These are phyloP conservation scores for Chernovozyma aurita DNA, from an alignment of 1,139 yeast species.

Conservation along the genomic window DNA sequence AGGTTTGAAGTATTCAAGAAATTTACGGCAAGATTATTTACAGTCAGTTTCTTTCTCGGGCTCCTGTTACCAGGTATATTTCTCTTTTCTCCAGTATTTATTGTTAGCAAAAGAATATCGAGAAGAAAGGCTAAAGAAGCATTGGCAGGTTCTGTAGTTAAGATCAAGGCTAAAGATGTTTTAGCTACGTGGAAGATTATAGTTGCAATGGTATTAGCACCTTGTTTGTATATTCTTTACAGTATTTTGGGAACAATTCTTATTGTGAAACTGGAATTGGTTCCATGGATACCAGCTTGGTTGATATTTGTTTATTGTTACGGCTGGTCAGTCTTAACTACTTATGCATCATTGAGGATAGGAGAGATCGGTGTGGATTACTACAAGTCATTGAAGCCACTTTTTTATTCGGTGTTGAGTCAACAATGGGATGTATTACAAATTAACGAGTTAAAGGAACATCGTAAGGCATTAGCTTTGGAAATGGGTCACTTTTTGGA, in stretches of 20 bases:
- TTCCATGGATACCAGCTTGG: slow-evolving; percentile 11
- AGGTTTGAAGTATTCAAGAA: slow-evolving; percentile 22
- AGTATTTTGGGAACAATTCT: slow-evolving; percentile 34
- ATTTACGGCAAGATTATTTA: slow-evolving; percentile 25
- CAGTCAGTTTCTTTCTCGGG: slow-evolving; percentile 29
- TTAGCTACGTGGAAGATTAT: slow-evolving; percentile 45
- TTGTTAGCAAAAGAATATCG: slow-evolving; percentile 32
- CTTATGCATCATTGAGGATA: slow-evolving; percentile 38
- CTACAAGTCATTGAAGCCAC: slow-evolving; percentile 36
- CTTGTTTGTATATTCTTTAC: slow-evolving; percentile 38
- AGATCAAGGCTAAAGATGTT: slow-evolving; percentile 44
- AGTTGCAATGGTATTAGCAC: slow-evolving; percentile 43
- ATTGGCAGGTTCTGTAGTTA: slow-evolving; percentile 38
- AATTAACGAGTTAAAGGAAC: slow-evolving; percentile 50
- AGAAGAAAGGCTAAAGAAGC: slow-evolving; percentile 37
- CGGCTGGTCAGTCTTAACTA: slow-evolving; percentile 38
- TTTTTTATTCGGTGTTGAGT: slow-evolving; percentile 35
- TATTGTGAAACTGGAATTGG: slow-evolving; percentile 17
- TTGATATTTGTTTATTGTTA: slow-evolving; percentile 30
- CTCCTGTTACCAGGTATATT: slow-evolving; percentile 41
- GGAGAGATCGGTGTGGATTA: slow-evolving; percentile 42
- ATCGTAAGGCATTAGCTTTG: slow-evolving; percentile 50
- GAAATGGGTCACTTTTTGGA: slow-evolving; percentile 68
- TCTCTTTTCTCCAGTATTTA: slow-evolving; percentile 44
- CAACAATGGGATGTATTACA: slow-evolving; percentile 33